phyloP scores from a whole-genome alignment of 2,329 filamentous ascomycete species.

The Scedosporium minutisporum region DNA sequence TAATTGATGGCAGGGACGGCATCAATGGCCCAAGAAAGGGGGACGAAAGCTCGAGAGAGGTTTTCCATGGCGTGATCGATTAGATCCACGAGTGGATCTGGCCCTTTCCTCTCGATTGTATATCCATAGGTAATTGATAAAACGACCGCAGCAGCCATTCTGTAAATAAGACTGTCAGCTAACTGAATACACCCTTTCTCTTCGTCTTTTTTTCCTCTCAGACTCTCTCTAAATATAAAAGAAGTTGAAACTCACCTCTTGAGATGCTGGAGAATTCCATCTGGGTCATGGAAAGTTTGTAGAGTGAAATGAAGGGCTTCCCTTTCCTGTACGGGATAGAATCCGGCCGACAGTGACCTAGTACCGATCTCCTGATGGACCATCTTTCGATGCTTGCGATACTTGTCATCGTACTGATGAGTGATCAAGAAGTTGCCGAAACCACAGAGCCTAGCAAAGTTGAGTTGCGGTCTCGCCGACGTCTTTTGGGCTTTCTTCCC shows the following conservation, averaged over 20 bases:
- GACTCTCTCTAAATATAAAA: neutral
- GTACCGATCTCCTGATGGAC: neutral
- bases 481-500: slow-evolving; percentile 14
- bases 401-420: neutral
- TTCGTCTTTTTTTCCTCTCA: too few species aligned
- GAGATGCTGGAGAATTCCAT: neutral
- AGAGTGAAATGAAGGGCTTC: neutral
- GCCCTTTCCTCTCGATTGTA: neutral
- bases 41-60: neutral
- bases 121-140: neutral
- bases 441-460: neutral
- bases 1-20: slow-evolving; percentile 11
- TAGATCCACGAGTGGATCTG: neutral
- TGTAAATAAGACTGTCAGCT: neutral
- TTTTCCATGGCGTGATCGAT: neutral
- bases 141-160: neutral
- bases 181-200: too few species aligned
- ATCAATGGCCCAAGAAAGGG: neutral
- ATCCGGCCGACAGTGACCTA: neutral
- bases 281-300: neutral
- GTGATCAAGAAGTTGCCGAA: neutral
- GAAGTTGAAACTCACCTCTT: neutral
- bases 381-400: neutral
- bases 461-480: neutral
- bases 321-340: neutral